A percentile compares a stretch with the other conserved stretches of the same genome.
phyloP scores from a whole-genome alignment of 805 yeast species.

The Ogataea ganodermae region DNA sequence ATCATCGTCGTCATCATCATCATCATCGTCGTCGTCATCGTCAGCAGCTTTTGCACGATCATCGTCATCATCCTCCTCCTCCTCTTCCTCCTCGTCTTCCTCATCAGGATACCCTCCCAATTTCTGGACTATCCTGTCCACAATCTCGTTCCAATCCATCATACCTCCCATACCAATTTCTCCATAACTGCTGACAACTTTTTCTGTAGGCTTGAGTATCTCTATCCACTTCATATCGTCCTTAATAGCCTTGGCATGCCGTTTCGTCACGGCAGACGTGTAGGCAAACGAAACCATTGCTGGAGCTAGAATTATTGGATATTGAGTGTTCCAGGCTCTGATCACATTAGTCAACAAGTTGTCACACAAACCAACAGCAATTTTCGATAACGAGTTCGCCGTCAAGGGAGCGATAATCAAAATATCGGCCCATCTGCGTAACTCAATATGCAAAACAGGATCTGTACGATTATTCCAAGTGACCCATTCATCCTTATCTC shows the following conservation, averaged over 20 bases:
- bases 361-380: conserved; percentile 59
- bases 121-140: conserved; percentile 53
- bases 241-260: conserved; percentile 53
- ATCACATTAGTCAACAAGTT: conserved; percentile 59
- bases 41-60: conserved; percentile 27
- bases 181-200: conserved; percentile 54
- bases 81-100: conserved; percentile 54
- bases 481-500: conserved; percentile 60
- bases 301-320: conserved; percentile 59
- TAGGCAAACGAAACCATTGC: conserved; percentile 64
- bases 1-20: conserved; percentile 30
- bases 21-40: conserved; percentile 33
- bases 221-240: conserved; percentile 69
- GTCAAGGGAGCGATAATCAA: conserved; percentile 57
- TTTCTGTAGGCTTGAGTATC: conserved; percentile 58
- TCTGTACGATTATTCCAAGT: conserved; percentile 56
- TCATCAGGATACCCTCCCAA: conserved; percentile 54
- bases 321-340: conserved; percentile 62
- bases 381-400: conserved; percentile 58
- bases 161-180: conserved; percentile 70
- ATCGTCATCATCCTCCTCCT: conserved; percentile 39
- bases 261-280: conserved; percentile 54
- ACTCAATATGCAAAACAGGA: conserved; percentile 61
- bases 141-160: conserved; percentile 69
- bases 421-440: conserved; percentile 64